Evolutionary conservation across 2,329 filamentous ascomycete genomes (phyloP), one percentile per base, ranked within the genome.

Genomic region (Grosmannia serpens): DNA sequence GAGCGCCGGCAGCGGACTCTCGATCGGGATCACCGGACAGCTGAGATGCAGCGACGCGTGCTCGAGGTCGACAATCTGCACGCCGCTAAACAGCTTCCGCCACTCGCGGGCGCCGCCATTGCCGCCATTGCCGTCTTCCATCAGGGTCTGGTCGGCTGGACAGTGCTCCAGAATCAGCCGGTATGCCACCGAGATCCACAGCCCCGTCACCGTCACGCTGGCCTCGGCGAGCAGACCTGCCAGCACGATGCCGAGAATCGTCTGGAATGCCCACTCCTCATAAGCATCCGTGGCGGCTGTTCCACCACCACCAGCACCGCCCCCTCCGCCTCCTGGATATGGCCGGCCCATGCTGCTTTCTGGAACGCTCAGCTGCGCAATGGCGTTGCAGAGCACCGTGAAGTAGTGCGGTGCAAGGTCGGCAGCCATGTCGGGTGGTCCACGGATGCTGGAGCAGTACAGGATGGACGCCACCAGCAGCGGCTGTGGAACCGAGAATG

Each of bases 381-480:
- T 63, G 22, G 61, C 61, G 31, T 60, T 47, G 53, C 60, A 59
- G 2, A 63, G 60, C 1, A 63, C 58, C 7, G 56, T 38, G 59
- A 60, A 63, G 55, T 63, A 63, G 20, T 63, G 61, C n/a, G 61
- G 60, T 2, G 61, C 61, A 11, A 63, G 49, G 1, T 13, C n/a
- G 5, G 55, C 53, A 7, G 61, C 60, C 27, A n/a, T 27, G 7
- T 53, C 60, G 2, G 46, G 53, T 11, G 60, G 55, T 1, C 61
- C 61, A 13, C 61, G 60, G 13, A 53, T 44, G 38, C 61, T 64
- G 20, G 59, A 75, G 65, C 67, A 75, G 64, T 76, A 76, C 0
- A 77, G 67, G 57, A 77, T 75, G 0, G 74, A 70, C 3, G 74
- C 74, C 7, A 77, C 64, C 11, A 77, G 67, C 1, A 76, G 65